phyloP scores from a whole-genome alignment of 495 filamentous ascomycete species.

The Penicillium paxilli region DNA sequence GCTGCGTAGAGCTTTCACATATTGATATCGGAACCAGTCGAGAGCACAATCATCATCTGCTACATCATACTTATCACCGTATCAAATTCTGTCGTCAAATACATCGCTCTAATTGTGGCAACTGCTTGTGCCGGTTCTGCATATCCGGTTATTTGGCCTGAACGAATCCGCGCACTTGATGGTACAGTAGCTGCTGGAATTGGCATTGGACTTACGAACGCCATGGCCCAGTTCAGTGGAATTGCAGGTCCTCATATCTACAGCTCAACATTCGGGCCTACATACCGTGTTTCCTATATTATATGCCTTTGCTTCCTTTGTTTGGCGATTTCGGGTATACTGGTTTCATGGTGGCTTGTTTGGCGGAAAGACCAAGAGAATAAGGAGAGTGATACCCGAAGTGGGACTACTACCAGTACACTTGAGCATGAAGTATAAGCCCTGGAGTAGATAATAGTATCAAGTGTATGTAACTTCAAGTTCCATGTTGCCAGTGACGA shows the following conservation, averaged over 20 bases:
- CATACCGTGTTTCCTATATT: constrained; percentile 36
- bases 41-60: constrained; percentile 41
- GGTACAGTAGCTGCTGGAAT: constrained; percentile 41
- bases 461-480: neutral
- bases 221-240: constrained; percentile 46
- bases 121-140: constrained; percentile 38
- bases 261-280: constrained; percentile 40
- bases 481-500: too few relatives aligned
- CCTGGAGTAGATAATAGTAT: neutral
- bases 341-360: constrained; percentile 36
- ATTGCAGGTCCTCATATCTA: constrained; percentile 44
- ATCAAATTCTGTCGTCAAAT: constrained; percentile 36
- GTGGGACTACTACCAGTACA: neutral
- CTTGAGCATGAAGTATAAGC: neutral
- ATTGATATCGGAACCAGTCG: constrained; percentile 20
- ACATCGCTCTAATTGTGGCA: constrained; percentile 40
- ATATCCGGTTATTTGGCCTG: constrained; percentile 48
- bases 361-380: constrained; percentile 26
- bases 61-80: constrained; percentile 47
- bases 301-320: constrained; percentile 41
- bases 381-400: neutral
- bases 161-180: constrained; percentile 42
- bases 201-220: constrained; percentile 46
- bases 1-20: neutral
- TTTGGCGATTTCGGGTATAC: constrained; percentile 33